These are phyloP conservation scores for Candida vaughaniae DNA, from an alignment of 805 yeast species.

Conservation along the genomic window DNA sequence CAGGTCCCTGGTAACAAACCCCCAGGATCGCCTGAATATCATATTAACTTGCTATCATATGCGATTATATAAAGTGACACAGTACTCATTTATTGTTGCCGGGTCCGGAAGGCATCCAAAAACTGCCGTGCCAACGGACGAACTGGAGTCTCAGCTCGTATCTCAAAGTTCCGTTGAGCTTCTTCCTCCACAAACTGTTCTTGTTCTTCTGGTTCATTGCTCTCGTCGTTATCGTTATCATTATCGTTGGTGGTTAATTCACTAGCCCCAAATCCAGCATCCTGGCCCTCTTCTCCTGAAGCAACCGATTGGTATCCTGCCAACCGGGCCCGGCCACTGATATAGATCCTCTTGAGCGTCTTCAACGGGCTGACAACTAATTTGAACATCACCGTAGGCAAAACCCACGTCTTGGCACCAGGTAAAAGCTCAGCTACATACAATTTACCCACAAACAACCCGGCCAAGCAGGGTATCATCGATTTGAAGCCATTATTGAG, in stretches of 20 bases:
- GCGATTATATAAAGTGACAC: too few relatives aligned
- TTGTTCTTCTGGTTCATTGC: constrained; percentile 25
- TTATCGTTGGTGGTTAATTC: neutral
- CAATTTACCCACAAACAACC: constrained; percentile 37
- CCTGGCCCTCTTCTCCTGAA: neutral
- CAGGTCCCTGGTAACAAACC: too few relatives aligned
- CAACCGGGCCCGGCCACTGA: constrained; percentile 1
- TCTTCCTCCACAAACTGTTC: constrained; percentile 13
- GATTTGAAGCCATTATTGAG: constrained; percentile 38
- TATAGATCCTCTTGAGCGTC: constrained; percentile 1
- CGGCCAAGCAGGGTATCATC: constrained; percentile 35
- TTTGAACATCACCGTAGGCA: constrained; percentile 27
- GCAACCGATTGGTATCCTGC: constrained; percentile 4
- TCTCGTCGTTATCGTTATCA: constrained; percentile 16
- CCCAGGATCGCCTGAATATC: too few relatives aligned
- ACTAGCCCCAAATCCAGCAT: neutral
- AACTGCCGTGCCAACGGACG: constrained; percentile 62
- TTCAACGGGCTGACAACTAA: constrained; percentile 27
- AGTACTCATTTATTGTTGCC: too few relatives aligned
- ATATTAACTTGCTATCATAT: too few relatives aligned
- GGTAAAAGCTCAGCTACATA: constrained; percentile 35
- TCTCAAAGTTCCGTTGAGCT: constrained; percentile 17
- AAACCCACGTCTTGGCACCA: constrained; percentile 33
- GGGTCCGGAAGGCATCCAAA: constrained; percentile 61
- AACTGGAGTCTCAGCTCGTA: constrained; percentile 57